A percentile compares a stretch with the other conserved stretches of the same genome.
These are phyloP conservation scores for Blepharisma undulans DNA, from an alignment of 169 alveolate genomes.

Conservation along the genomic window DNA sequence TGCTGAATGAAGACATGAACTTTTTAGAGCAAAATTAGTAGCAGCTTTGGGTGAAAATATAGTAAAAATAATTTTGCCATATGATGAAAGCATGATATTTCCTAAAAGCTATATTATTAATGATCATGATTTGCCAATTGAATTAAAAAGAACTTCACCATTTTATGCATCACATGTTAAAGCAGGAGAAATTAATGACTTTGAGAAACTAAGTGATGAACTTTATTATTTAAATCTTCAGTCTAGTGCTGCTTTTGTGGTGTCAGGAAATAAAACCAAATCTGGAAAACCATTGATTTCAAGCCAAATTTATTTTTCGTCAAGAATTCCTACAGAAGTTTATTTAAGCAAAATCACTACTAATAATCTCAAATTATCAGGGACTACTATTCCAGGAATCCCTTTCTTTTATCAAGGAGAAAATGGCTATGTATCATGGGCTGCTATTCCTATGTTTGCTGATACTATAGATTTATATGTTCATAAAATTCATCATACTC, in stretches of 20 bases:
- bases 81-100: not conserved
- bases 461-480: slow-evolving; percentile 3
- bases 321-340: not conserved
- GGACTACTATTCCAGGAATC: slow-evolving; percentile 6
- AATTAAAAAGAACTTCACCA: not conserved
- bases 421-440: not conserved
- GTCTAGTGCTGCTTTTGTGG: slow-evolving; percentile 69
- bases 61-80: not conserved
- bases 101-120: not conserved
- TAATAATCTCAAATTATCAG: not conserved
- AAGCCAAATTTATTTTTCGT: slow-evolving; percentile 79
- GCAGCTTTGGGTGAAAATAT: not conserved
- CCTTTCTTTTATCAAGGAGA: not conserved
- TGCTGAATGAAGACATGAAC: not conserved
- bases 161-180: not conserved
- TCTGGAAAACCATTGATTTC: slow-evolving; percentile 83
- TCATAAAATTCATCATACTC: not conserved
- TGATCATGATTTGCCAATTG: not conserved
- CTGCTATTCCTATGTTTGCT: not conserved
- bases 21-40: not conserved
- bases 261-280: slow-evolving; percentile 80
- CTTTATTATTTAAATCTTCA: not conserved
- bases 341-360: not conserved
- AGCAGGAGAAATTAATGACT: not conserved
- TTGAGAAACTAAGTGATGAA: not conserved